These are phyloP conservation scores for Gynandropsis gynandra DNA, from an alignment of 345 rosid genomes.

Conservation along the genomic window DNA sequence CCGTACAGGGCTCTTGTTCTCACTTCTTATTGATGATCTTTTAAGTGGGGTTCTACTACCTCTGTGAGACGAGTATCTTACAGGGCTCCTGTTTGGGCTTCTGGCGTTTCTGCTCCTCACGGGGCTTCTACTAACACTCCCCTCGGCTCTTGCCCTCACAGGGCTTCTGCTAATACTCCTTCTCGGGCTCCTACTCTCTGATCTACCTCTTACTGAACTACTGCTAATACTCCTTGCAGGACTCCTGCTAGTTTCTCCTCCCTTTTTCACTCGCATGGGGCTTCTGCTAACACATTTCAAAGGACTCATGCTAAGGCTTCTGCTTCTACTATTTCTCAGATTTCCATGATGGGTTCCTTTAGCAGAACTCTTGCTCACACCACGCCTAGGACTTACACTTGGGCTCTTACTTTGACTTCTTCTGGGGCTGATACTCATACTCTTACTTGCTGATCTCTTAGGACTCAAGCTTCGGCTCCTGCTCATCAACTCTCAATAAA, in stretches of 20 bases:
- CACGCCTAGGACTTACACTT: slow-evolving; percentile 47
- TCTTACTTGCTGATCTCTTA: slow-evolving; percentile 68
- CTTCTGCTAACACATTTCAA: slow-evolving; percentile 38
- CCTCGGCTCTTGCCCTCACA: slow-evolving; percentile 23
- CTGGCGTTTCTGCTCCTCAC: slow-evolving; percentile 37
- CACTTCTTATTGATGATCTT: slow-evolving; percentile 20
- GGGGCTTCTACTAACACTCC: slow-evolving; percentile 43
- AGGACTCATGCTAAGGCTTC: slow-evolving; percentile 37
- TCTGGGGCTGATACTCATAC: slow-evolving; percentile 74
- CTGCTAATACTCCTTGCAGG: slow-evolving; percentile 35
- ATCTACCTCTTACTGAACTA: slow-evolving; percentile 29
- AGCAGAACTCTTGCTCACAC: slow-evolving; percentile 30
- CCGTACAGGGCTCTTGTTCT: slow-evolving; percentile 36
- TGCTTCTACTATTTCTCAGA: slow-evolving; percentile 30
- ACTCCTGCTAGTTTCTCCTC: slow-evolving; percentile 38
- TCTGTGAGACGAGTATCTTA: slow-evolving; percentile 23
- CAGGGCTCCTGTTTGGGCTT: slow-evolving; percentile 48
- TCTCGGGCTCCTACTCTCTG: slow-evolving; percentile 39
- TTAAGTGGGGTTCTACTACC: slow-evolving; percentile 30
- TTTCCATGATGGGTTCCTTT: slow-evolving; percentile 31
- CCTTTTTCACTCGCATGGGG: slow-evolving; percentile 28
- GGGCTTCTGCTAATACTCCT: slow-evolving; percentile 41
- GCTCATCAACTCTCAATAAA: slow-evolving; percentile 51
- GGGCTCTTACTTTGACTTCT: slow-evolving; percentile 65
- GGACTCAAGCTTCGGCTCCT: slow-evolving; percentile 94